Percentiles rank a stretch among this genome's conserved stretches.
Evolutionary conservation across 2,329 filamentous ascomycete genomes (phyloP).

Genomic region (Aureobasidium sp.): DNA sequence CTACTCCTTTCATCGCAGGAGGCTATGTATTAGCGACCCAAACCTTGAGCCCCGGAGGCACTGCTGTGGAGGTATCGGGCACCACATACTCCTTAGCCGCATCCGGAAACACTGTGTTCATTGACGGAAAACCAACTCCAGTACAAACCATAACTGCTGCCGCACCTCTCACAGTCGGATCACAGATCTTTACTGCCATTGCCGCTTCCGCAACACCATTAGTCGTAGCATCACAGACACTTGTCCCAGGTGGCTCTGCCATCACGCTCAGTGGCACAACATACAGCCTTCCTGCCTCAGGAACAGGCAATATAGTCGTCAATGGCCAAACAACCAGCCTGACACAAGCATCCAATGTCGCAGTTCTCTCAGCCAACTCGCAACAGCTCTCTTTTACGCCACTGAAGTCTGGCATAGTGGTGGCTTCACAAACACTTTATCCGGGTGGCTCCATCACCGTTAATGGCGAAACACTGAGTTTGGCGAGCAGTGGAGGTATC

Average conservation of each 20-base stretch:
- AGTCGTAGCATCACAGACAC: conserved; percentile 8
- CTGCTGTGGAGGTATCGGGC: not conserved
- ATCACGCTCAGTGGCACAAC: not conserved
- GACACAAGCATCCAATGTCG: not conserved
- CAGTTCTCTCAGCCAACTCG: not conserved
- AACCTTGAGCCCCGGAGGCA: not conserved
- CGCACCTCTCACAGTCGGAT: not conserved
- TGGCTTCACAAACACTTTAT: conserved; percentile 9
- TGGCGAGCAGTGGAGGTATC: not conserved
- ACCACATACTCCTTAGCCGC: not conserved
- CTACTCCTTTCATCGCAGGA: not conserved
- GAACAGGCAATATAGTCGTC: not conserved
- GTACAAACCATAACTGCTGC: not conserved
- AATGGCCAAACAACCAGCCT: not conserved
- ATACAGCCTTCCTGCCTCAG: not conserved
- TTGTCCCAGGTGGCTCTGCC: not conserved
- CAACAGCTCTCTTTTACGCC: not conserved
- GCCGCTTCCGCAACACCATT: not conserved
- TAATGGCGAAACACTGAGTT: conserved; percentile 19
- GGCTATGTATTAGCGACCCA: not conserved
- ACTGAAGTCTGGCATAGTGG: not conserved
- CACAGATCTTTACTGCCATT: not conserved
- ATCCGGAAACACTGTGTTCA: not conserved
- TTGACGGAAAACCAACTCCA: not conserved
- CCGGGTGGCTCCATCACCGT: conserved; percentile 24